Evolutionary conservation across 2,329 filamentous ascomycete genomes (phyloP), one percentile per base, ranked within the genome.

Genomic region (Mycosphaerella arachidis): DNA sequence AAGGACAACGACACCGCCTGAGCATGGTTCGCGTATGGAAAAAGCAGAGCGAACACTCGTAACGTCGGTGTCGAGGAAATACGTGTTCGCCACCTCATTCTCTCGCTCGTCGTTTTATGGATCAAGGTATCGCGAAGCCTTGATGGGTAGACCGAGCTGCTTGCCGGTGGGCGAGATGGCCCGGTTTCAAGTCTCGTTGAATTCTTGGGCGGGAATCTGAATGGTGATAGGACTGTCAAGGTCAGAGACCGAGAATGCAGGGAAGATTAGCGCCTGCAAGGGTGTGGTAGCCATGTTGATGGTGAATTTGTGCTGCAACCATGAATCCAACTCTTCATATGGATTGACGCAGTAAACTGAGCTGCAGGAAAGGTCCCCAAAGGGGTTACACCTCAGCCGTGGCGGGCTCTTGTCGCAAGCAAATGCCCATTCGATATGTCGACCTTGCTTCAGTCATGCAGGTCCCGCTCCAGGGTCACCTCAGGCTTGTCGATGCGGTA

Each of bases 401-500:
- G 40, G 7, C 35, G 24, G 24, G 24, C 24, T 24, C 2, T 37
- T 13, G 35, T 12, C 12, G 40, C n/a, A 16, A n/a, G n/a, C 13
- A 43, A 8, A 18, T n/a, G 16, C 3, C 18, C 40, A 8, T 4
- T 13, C 40, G 40, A 13, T n/a, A 18, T 5, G 16, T 18, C 40
- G 13, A 18, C 2, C 18, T n/a, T 4, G 8, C 20, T 20, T 59
- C 40, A 45, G 52, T 79, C 66, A 48, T 68, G 68, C 55, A 68
- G 63, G 53, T 69, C 68, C 35, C 66, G 50, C 60, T 68, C 60
- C 51, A 69, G 40, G 9, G 61, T 66, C 27, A 68, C 66, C 51
- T 66, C 60, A 12, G 70, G 70, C 61, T 62, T 60, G 58, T 72
- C 69, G 53, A 72, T 69, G 9, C 70, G 55, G 58, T 70, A 70